Evolutionary conservation across 2,329 filamentous ascomycete genomes (phyloP), one percentile per base, ranked within the genome.

Genomic region (Monosporascus cannonballus): DNA sequence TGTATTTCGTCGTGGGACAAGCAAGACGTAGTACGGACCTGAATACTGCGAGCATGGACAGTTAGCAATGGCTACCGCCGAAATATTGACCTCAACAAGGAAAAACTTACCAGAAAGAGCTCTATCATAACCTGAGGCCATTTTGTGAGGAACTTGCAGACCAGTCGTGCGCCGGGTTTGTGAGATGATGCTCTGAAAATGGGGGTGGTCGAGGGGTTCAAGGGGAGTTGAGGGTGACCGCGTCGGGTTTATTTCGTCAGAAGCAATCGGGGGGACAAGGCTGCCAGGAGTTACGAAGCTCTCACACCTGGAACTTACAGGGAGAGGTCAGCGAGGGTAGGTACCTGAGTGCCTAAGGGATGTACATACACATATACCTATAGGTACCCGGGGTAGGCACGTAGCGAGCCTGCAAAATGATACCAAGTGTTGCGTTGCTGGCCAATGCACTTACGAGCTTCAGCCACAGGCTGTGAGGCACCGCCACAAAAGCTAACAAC

Each of bases 121-220:
- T 88, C 94, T 89, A 79, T 99, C 94, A 78, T 99, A 99, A 76
- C 93, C 93, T 67, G 92, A 96, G 73, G 91, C 88, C 90, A 95
- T 85, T 46, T 49, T 54, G 37, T 24, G 37, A 38, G 48, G 25
- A 39, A 56, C 48, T 61, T 22, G 45, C 36, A 48, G 22, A 39
- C 15, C 46, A 48, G 44, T 37, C 45, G 47, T 44, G 39, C 48
- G 27, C 49, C 52, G 50, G 53, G 53, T 49, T 41, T 48, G 47
- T 58, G 36, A 51, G 34, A 50, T 30, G 48, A 54, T 49, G 36
- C 46, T 53, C 47, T 48, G 42, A 46, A 48, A 45, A 50, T 49
- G 37, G 18, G 47, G 47, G 55, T 18, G 49, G 39, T 27, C 47
- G 44, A 22, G 37, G 50, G 46, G 46, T 51, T 48, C 18, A 24